These are phyloP conservation scores for Leccinum fibrillosum DNA, from an alignment of 768 basidiomycete genomes.

Conservation along the genomic window DNA sequence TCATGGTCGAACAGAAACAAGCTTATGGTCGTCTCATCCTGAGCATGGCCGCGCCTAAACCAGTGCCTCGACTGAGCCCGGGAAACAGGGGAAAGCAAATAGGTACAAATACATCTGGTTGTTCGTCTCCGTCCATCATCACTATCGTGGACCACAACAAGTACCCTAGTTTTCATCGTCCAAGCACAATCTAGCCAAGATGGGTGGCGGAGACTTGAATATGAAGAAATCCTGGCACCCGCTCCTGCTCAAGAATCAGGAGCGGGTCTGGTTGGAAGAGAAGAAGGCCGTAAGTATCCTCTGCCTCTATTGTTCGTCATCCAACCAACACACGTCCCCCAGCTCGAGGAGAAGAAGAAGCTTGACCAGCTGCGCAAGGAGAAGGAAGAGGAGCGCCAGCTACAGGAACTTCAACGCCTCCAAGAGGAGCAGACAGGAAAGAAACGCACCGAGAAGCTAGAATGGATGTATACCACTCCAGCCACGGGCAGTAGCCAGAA, in stretches of 20 bases:
- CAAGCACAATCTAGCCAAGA: slow-evolving; percentile 48
- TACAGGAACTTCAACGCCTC: slow-evolving; percentile 92
- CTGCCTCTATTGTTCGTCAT: not conserved
- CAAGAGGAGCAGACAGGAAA: slow-evolving; percentile 96
- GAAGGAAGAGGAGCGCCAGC: slow-evolving; percentile 94
- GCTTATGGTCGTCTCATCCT: slow-evolving; percentile 6
- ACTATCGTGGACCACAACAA: not conserved
- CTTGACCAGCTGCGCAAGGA: slow-evolving; percentile 96
- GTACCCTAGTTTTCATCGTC: not conserved
- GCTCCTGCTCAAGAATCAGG: slow-evolving; percentile 96
- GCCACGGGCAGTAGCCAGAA: slow-evolving; percentile 86
- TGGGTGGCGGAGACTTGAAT: slow-evolving; percentile 98
- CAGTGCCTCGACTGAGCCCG: not conserved
- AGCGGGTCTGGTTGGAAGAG: slow-evolving; percentile 98
- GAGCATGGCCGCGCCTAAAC: not conserved
- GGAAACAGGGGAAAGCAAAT: slow-evolving; percentile 21
- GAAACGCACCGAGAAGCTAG: slow-evolving; percentile 89
- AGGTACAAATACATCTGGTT: slow-evolving; percentile 27
- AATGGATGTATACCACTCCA: slow-evolving; percentile 99
- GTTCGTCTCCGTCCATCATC: not conserved
- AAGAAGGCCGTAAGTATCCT: slow-evolving; percentile 78
- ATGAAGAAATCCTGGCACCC: slow-evolving; percentile 99
- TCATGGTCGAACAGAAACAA: slow-evolving; percentile 32
- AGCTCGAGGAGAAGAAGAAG: slow-evolving; percentile 99
- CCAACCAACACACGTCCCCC: slow-evolving; percentile 15